phyloP scores from a whole-genome alignment of 352 stramenopile species.

The Globisporangium emineosum region DNA sequence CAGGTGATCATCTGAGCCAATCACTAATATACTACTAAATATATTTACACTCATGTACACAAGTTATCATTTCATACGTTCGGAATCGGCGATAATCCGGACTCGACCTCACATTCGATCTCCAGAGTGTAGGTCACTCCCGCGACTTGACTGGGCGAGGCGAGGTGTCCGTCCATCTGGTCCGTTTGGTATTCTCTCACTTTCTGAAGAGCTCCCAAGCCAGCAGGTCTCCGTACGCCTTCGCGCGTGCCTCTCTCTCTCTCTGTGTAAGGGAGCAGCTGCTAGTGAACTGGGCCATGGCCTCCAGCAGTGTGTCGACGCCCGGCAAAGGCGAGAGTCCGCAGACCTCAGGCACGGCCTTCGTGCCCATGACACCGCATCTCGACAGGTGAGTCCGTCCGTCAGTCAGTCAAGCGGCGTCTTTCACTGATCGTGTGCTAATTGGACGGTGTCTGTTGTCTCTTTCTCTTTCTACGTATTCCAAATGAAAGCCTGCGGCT shows the following conservation, averaged over 20 bases:
- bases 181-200: background rate
- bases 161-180: background rate
- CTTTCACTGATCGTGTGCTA: background rate
- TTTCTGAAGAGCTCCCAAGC: background rate
- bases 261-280: background rate
- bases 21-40: background rate
- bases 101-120: background rate
- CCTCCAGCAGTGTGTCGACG: background rate
- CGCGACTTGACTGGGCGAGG: background rate
- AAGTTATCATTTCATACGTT: background rate
- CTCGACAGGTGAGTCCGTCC: too few species aligned
- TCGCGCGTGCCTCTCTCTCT: too few species aligned
- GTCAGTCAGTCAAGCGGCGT: too few species aligned
- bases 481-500: constrained; percentile 20
- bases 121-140: too few species aligned
- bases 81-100: background rate
- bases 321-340: constrained; percentile 16
- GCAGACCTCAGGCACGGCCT: constrained; percentile 12
- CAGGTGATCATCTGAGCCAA: background rate
- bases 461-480: constrained; percentile 17
- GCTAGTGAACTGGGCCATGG: background rate
- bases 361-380: constrained; percentile 30
- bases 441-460: constrained; percentile 14
- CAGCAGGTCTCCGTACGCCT: too few species aligned
- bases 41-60: background rate